Evolutionary conservation across 202 grass and related monocot genomes (phyloP), one percentile per base, ranked within the genome.

Genomic region (Panicum hallii): DNA sequence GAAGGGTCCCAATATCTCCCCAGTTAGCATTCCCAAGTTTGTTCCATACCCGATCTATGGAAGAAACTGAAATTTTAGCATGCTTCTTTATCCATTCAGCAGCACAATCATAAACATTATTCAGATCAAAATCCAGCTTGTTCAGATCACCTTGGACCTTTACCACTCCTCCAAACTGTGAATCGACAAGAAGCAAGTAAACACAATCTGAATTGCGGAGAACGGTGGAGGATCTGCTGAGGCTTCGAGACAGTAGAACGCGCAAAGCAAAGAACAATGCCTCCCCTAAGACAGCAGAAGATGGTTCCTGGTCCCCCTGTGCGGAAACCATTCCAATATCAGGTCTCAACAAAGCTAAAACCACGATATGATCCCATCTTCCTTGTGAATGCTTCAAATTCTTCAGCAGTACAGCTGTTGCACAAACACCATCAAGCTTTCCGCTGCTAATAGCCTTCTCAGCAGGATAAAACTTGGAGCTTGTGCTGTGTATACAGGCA

Each of bases 21-120:
- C 97, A 99, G 77, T 99, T 99, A 86, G 97, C 93, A 90, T 99
- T 99, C 68, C 97, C 97, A 67, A 99, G 91, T 77, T 99, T 99
- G 87, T 99, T 99, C 97, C 97, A 99, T 11, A 99, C 84, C 41
- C 79, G 88, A 76, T 99, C 97, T 72, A 94, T 81, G 7, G 97
- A 89, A 68, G 97, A 99, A 87, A 99, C 88, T 12, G 84, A 89
- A 69, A 99, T 94, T 87, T 80, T 90, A 11, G 91, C 88, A 83
- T 99, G 90, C 3, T 79, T 81, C 85, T 90, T 92, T 79, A 97
- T 90, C 97, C 97, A 99, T 60, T 92, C 80, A 45, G 93, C 97
- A 88, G 97, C 97, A 85, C 77, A 94, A 66, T 88, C 82, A 82
- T 99, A 99, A 44, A 94, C 97, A 88, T 94, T 92, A 77, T 77